Percentiles rank a stretch among this genome's conserved stretches.
Conservation (phyloP, 352 stramenopile species). For the Phytophthora megakarya region DNA sequence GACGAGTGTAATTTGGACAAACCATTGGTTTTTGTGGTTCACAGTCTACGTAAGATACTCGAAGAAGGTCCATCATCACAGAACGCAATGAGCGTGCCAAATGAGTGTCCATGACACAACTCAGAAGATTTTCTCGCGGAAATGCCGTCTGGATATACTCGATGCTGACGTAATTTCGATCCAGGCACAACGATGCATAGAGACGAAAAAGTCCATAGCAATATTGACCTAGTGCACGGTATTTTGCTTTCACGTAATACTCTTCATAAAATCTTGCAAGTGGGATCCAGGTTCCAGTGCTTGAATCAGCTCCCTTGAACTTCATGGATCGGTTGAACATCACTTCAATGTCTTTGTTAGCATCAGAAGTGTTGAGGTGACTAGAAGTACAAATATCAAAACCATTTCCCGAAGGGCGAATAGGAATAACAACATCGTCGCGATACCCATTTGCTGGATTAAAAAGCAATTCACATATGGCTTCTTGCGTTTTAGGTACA, state of each 20-base stretch:
- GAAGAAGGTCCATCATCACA: constrained; percentile 68
- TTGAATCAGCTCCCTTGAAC: constrained; percentile 2
- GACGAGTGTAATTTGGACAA: constrained; percentile 70
- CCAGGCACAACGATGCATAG: constrained; percentile 70
- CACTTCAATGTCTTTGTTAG: constrained; percentile 40
- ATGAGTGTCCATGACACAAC: constrained; percentile 47
- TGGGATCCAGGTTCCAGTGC: constrained; percentile 45
- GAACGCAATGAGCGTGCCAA: constrained; percentile 64
- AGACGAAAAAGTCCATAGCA: constrained; percentile 75
- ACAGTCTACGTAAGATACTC: constrained; percentile 71
- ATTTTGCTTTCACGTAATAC: constrained; percentile 56
- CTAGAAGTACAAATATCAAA: constrained; percentile 60
- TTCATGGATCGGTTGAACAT: constrained; percentile 40
- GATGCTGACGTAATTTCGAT: constrained; percentile 81
- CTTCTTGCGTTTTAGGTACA: constrained; percentile 74
- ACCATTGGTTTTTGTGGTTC: constrained; percentile 65
- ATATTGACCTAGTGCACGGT: constrained; percentile 61
- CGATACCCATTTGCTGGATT: constrained; percentile 58
- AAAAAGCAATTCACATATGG: constrained; percentile 75
- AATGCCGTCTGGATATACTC: constrained; percentile 70
- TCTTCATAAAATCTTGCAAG: constrained; percentile 64
- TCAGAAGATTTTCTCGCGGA: constrained; percentile 56
- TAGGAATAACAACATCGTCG: constrained; percentile 60
- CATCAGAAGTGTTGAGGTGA: constrained; percentile 14
- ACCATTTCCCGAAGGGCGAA: constrained; percentile 43